Percentiles rank a stretch among this genome's conserved stretches.
phyloP scores from a whole-genome alignment of 2,329 filamentous ascomycete species.

The Zarea fungicola region DNA sequence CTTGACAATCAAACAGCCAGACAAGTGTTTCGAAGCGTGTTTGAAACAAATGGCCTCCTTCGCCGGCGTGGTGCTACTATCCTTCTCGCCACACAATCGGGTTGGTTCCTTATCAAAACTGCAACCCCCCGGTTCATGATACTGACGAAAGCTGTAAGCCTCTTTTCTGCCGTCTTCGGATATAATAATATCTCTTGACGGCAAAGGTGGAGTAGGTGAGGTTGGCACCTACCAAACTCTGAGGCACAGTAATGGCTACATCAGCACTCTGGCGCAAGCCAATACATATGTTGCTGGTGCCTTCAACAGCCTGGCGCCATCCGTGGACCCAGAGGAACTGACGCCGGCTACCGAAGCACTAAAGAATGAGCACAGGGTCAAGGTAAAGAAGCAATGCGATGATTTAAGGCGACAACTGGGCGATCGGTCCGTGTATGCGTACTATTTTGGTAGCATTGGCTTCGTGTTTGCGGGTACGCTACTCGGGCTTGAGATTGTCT shows the following conservation, averaged over 20 bases:
- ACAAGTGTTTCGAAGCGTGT: conserved; percentile 26
- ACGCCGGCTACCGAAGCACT: background rate
- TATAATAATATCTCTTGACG: conserved; percentile 19
- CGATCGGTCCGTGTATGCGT: conserved; percentile 23
- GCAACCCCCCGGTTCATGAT: no score
- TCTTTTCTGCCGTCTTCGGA: conserved; percentile 25
- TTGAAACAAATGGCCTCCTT: conserved; percentile 23
- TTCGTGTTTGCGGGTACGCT: conserved; percentile 18
- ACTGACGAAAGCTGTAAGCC: conserved; percentile 21
- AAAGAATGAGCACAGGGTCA: conserved; percentile 22
- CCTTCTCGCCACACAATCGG: conserved; percentile 32
- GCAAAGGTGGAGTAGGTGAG: conserved; percentile 19
- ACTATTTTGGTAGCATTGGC: conserved; percentile 27
- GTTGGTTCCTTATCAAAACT: conserved; percentile 10
- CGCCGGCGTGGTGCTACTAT: conserved; percentile 28
- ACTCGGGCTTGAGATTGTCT: conserved; percentile 20
- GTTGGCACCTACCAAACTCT: conserved; percentile 28
- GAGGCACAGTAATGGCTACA: background rate
- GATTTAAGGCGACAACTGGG: conserved; percentile 25
- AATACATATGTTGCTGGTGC: no score
- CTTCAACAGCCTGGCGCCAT: background rate
- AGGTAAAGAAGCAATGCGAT: background rate
- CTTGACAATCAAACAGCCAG: conserved; percentile 31
- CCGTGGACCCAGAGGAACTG: background rate
- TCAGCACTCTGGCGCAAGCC: background rate